Evolutionary conservation across 2,329 filamentous ascomycete genomes (phyloP).

Genomic region (Phialophora macrospora): DNA sequence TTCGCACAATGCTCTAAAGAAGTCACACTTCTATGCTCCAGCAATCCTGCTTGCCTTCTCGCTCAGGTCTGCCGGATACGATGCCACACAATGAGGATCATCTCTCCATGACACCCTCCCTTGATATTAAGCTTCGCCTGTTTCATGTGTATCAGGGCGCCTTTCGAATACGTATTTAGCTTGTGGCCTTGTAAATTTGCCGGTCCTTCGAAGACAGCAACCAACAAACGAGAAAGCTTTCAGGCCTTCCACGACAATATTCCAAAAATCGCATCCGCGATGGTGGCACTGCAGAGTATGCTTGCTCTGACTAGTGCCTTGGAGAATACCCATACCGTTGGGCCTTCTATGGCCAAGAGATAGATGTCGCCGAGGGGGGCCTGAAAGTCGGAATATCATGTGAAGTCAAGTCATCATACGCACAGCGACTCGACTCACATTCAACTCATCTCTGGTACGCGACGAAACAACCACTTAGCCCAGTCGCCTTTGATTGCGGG

Average conservation of each 20-base stretch:
- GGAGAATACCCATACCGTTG: constrained; percentile 8
- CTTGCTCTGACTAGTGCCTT: neutral
- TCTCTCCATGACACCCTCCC: neutral
- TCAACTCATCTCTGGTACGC: neutral
- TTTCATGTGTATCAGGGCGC: neutral
- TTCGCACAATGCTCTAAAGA: neutral
- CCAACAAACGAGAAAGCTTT: neutral
- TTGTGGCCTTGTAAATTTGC: neutral
- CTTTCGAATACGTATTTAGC: neutral
- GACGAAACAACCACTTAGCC: neutral
- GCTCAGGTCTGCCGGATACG: neutral
- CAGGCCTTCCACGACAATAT: constrained; percentile 14
- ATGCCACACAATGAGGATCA: neutral
- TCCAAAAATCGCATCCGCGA: no score
- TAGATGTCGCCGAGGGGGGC: constrained; percentile 4
- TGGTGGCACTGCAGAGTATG: neutral
- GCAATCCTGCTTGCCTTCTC: neutral
- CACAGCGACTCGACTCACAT: neutral
- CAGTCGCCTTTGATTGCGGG: neutral
- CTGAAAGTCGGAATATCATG: constrained; percentile 6
- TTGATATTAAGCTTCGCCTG: neutral
- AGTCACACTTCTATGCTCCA: no score
- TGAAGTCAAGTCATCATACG: neutral
- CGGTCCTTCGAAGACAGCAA: neutral
- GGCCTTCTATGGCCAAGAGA: constrained; percentile 4